Conservation (phyloP, 257 asterid genomes). For the Solanum chaucha region DNA sequence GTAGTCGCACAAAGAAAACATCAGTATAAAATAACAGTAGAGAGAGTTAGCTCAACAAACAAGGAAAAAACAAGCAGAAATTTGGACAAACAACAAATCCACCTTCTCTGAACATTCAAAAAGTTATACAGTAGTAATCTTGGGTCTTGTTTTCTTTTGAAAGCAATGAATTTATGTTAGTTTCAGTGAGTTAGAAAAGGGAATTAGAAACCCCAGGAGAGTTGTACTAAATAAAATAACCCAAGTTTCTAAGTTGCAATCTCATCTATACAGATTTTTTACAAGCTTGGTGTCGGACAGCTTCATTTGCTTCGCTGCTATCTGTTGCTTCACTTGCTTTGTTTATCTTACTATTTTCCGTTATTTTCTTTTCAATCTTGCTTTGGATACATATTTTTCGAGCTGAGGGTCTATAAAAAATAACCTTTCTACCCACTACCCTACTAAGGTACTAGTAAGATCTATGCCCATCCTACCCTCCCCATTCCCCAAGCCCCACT, state of each 20-base stretch:
- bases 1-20: neutral
- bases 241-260: neutral
- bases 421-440: too few relatives aligned
- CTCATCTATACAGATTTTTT: neutral
- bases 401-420: fast-evolving
- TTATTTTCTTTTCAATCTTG: neutral
- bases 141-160: neutral
- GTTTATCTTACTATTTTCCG: neutral
- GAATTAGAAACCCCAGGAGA: neutral
- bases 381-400: neutral
- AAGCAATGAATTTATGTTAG: neutral
- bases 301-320: too few relatives aligned
- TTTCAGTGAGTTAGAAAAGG: neutral
- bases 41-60: neutral
- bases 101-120: neutral
- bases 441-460: too few relatives aligned
- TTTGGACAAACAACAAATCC: neutral
- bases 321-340: neutral
- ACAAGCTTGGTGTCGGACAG: neutral
- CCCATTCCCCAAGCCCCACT: neutral
- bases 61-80: neutral
- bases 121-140: neutral
- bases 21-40: neutral
- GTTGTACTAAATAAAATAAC: neutral
- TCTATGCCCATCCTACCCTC: too few relatives aligned